phyloP scores from a whole-genome alignment of 129 eudicot genomes.

The Smallanthus sonchifolius region DNA sequence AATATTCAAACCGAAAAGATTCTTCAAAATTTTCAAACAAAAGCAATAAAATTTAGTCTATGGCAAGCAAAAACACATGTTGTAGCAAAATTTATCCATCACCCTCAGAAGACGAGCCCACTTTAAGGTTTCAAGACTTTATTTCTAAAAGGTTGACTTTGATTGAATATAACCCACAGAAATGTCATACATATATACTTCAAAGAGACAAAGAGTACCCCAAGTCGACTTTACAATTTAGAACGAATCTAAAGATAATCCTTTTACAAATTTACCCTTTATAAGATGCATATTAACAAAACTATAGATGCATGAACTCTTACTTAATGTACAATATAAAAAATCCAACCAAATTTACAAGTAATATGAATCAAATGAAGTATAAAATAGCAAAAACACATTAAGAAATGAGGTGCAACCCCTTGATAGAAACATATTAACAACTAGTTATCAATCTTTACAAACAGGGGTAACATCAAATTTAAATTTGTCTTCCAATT shows the following conservation, averaged over 20 bases:
- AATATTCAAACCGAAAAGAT: slow-evolving; percentile 18
- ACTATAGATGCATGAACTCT: background rate
- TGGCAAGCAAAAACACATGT: slow-evolving; percentile 27
- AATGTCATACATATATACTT: background rate
- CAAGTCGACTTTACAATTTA: slow-evolving; percentile 5
- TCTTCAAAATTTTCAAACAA: slow-evolving; percentile 24
- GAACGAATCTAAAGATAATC: slow-evolving; percentile 8
- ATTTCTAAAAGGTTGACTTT: background rate
- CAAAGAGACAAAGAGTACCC: background rate
- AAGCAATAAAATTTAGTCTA: slow-evolving; percentile 27
- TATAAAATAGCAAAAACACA: slow-evolving; percentile 2
- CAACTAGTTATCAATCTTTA: slow-evolving; percentile 1
- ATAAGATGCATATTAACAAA: background rate
- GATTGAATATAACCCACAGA: background rate
- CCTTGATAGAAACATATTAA: slow-evolving; percentile 6
- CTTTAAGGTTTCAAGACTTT: slow-evolving; percentile 14
- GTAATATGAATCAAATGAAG: slow-evolving; percentile 8
- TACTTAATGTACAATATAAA: too few relatives aligned
- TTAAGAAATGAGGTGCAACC: background rate
- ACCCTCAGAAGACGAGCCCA: slow-evolving; percentile 8
- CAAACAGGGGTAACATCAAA: background rate
- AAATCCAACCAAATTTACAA: too few relatives aligned
- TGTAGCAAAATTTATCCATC: background rate
- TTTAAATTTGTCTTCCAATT: background rate
- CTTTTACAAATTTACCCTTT: background rate